Percentiles rank a stretch among this genome's conserved stretches.
Conservation (phyloP, 2,329 filamentous ascomycete species). For the Rhynchosporium agropyri region DNA sequence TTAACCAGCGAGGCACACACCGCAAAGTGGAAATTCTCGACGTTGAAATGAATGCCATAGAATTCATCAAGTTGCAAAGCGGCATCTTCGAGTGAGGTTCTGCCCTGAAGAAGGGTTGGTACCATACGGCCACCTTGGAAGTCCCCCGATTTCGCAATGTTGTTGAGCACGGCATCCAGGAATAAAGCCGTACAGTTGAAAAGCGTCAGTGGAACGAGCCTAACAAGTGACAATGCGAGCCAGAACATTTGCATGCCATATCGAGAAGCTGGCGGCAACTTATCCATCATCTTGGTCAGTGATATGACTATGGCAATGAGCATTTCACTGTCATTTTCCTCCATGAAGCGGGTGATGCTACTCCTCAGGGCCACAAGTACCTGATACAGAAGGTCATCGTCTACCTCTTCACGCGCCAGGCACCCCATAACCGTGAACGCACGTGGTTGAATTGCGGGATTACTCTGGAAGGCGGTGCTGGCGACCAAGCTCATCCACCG, state of each 20-base stretch:
- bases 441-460: constrained; percentile 69
- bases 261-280: constrained; percentile 66
- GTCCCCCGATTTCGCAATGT: constrained; percentile 63
- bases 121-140: constrained; percentile 63
- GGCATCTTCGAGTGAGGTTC: constrained; percentile 62
- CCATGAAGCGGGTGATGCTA: constrained; percentile 65
- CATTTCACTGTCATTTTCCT: constrained; percentile 68
- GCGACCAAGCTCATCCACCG: constrained; percentile 75
- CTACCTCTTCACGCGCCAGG: constrained; percentile 69
- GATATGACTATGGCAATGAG: constrained; percentile 68
- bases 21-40: constrained; percentile 68
- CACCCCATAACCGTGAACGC: constrained; percentile 74
- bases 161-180: constrained; percentile 64
- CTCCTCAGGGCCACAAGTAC: constrained; percentile 68
- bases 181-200: constrained; percentile 70
- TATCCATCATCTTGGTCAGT: constrained; percentile 71
- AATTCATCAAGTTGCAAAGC: constrained; percentile 63
- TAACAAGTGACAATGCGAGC: constrained; percentile 67
- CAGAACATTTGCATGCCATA: constrained; percentile 72
- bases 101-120: constrained; percentile 61
- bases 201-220: constrained; percentile 62
- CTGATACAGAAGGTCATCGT: constrained; percentile 72
- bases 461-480: constrained; percentile 73
- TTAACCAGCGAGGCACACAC: constrained; percentile 66
- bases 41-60: constrained; percentile 66